These are phyloP conservation scores for Ampelocalamus luodianensis DNA, from an alignment of 176 grass and related monocot genomes.

Conservation along the genomic window DNA sequence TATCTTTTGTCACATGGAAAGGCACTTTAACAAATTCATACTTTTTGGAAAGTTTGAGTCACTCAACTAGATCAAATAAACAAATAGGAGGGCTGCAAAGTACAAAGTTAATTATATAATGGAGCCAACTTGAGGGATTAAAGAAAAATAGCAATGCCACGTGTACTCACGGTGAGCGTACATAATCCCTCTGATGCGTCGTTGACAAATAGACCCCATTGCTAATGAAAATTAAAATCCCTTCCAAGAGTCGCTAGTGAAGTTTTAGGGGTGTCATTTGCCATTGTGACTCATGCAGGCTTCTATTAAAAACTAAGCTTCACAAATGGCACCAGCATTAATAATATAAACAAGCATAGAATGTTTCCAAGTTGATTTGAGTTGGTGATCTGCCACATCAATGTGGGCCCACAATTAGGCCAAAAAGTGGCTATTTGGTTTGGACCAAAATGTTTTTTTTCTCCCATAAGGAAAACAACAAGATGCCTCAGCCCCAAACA, in stretches of 20 bases:
- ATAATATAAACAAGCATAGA: conserved; percentile 50
- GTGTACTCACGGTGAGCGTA: background rate
- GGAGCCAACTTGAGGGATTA: conserved; percentile 16
- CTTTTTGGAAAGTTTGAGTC: conserved; percentile 14
- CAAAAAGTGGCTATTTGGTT: conserved; percentile 63
- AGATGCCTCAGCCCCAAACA: conserved; percentile 44
- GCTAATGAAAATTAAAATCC: background rate
- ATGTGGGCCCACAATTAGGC: conserved; percentile 55
- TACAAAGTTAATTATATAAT: conserved; percentile 30
- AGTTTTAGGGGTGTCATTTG: background rate
- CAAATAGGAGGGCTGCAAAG: conserved; percentile 24
- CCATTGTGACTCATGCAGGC: background rate
- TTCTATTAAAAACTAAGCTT: conserved; percentile 14
- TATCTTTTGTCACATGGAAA: conserved; percentile 56
- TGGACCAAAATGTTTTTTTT: conserved; percentile 38
- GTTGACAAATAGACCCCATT: background rate
- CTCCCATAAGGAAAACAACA: conserved; percentile 38
- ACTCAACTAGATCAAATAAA: conserved; percentile 33
- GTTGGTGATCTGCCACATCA: conserved; percentile 57
- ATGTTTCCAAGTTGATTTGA: conserved; percentile 60
- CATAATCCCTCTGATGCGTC: background rate
- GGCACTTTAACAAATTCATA: conserved; percentile 28
- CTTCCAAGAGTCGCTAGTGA: background rate
- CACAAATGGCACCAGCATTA: conserved; percentile 15
- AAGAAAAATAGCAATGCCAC: background rate